Conservation (phyloP, 2,329 filamentous ascomycete species). For the Diaporthe sp. region DNA sequence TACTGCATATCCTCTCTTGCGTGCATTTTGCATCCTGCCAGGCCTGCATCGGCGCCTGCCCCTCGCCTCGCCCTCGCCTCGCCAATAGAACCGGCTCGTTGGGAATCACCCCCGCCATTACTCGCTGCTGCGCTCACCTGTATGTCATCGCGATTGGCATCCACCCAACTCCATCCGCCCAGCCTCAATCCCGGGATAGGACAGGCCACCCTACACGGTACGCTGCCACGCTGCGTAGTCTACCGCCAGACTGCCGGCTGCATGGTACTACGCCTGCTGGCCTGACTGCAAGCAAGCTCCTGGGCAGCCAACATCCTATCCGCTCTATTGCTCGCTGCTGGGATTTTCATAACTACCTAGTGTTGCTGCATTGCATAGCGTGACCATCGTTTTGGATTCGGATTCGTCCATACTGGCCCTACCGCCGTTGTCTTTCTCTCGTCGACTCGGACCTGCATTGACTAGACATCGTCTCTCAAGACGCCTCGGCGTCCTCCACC, state of each 20-base stretch:
- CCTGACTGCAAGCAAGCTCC: neutral
- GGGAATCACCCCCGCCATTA: constrained; percentile 34
- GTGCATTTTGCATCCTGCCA: neutral
- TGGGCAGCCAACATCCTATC: neutral
- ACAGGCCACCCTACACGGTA: neutral
- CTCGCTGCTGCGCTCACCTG: constrained; percentile 31
- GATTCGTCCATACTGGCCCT: neutral
- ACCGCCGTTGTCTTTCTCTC: neutral
- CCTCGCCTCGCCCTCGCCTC: neutral
- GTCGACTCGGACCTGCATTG: constrained; percentile 10
- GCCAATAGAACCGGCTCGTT: constrained; percentile 26
- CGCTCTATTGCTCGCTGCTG: constrained; percentile 21
- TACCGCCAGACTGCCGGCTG: neutral
- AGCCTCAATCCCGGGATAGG: constrained; percentile 3
- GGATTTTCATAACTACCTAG: neutral
- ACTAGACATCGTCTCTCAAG: neutral
- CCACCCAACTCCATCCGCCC: constrained; percentile 15
- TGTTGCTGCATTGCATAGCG: neutral
- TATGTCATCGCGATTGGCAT: constrained; percentile 30
- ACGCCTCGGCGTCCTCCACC: neutral
- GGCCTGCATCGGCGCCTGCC: neutral
- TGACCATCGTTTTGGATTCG: neutral
- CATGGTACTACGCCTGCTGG: neutral
- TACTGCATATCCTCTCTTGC: neutral
- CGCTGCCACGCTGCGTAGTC: neutral